Conservation (phyloP, 1,284 basidiomycete species). For the Ustilago curta region DNA sequence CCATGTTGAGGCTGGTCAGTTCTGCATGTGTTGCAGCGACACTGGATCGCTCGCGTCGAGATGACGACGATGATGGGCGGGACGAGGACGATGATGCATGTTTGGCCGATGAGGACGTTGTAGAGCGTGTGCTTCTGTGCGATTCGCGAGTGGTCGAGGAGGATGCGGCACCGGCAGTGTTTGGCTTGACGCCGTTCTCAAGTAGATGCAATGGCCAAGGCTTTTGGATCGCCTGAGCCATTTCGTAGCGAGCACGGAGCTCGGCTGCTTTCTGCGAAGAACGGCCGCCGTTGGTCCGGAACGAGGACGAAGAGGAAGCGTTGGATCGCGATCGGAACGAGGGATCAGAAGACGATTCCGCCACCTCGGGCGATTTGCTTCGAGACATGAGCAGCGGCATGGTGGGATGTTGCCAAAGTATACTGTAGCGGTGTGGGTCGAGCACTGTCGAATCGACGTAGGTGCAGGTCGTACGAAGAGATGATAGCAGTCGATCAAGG, state of each 20-base stretch:
- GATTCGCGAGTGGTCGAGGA: background rate
- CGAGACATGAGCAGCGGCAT: constrained; percentile 34
- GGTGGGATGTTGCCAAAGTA: background rate
- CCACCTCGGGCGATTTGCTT: constrained; percentile 19
- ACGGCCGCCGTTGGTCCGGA: constrained; percentile 7
- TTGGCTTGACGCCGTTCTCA: constrained; percentile 44
- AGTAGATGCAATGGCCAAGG: constrained; percentile 48
- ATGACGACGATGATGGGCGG: constrained; percentile 1
- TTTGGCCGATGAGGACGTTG: background rate
- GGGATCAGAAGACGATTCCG: constrained; percentile 9
- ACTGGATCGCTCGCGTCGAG: constrained; percentile 1
- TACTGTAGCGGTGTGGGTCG: background rate
- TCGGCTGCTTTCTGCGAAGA: constrained; percentile 30
- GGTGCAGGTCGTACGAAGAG: background rate
- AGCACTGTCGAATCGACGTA: background rate
- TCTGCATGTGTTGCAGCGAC: constrained; percentile 13
- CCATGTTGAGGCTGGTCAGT: constrained; percentile 7
- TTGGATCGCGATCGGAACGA: constrained; percentile 27
- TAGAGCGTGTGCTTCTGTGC: background rate
- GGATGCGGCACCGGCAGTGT: background rate
- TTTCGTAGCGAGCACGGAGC: constrained; percentile 42
- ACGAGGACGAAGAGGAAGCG: constrained; percentile 10
- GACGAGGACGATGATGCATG: constrained; percentile 8
- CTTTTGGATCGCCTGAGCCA: constrained; percentile 52
- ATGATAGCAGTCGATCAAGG: background rate